These are phyloP conservation scores for Pouteria glomerata DNA, from an alignment of 148 eudicot genomes.

Conservation along the genomic window DNA sequence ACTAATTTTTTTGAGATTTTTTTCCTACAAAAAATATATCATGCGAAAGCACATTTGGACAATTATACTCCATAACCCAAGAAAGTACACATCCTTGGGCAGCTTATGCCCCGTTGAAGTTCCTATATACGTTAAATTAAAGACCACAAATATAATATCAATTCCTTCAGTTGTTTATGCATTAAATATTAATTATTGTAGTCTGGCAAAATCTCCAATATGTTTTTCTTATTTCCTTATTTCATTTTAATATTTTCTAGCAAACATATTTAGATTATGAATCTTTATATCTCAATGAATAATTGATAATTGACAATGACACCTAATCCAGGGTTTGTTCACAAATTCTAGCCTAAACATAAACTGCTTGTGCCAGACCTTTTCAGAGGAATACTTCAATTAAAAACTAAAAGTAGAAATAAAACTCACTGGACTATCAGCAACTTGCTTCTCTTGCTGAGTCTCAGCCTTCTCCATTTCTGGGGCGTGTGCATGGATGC, in stretches of 20 bases:
- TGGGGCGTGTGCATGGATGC: slow-evolving; percentile 9
- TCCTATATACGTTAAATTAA: background rate
- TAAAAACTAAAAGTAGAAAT: background rate
- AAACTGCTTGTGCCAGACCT: background rate
- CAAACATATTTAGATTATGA: background rate
- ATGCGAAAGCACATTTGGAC: background rate
- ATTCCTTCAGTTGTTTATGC: background rate
- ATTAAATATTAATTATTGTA: background rate
- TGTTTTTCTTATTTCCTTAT: background rate
- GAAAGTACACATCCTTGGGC: background rate
- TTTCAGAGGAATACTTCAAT: background rate
- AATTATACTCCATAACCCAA: background rate
- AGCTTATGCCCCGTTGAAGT: background rate
- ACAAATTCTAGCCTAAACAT: background rate
- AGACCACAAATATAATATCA: background rate
- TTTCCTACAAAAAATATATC: background rate
- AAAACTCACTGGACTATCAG: slow-evolving; percentile 44
- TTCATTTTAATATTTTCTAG: background rate
- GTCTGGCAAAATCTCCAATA: background rate
- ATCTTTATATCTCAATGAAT: background rate
- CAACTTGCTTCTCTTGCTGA: slow-evolving; percentile 37
- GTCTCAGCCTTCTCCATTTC: slow-evolving; percentile 27
- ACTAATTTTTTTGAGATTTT: background rate
- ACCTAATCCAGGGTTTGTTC: background rate
- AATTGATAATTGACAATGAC: background rate